Conservation (phyloP, 192 early-diverging fungal species). For the Backusella psychrophila region DNA sequence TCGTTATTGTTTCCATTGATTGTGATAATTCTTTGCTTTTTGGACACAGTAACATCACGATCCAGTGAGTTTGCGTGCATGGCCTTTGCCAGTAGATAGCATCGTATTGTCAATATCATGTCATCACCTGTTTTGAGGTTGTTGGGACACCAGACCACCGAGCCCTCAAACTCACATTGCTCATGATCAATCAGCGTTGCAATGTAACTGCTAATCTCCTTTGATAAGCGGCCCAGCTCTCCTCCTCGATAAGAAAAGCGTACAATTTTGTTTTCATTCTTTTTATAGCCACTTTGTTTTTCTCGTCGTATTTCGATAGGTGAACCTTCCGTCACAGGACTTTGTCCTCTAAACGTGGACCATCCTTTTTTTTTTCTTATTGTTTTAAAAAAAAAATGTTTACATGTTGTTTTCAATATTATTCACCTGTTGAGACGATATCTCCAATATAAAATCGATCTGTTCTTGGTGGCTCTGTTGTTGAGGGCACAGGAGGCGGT, state of each 20-base stretch:
- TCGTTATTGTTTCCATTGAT: background rate
- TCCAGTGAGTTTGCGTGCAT: background rate
- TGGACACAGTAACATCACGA: background rate
- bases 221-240: slow-evolving; percentile 47
- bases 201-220: slow-evolving; percentile 40
- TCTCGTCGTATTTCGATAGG: slow-evolving; percentile 36
- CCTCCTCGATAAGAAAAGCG: slow-evolving; percentile 37
- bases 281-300: slow-evolving; percentile 10
- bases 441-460: slow-evolving; percentile 26
- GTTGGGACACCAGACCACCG: slow-evolving; percentile 32
- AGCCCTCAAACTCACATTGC: slow-evolving; percentile 45
- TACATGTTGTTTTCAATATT: background rate
- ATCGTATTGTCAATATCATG: slow-evolving; percentile 40
- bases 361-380: slow-evolving; percentile 38
- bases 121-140: slow-evolving; percentile 40
- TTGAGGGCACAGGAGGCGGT: background rate
- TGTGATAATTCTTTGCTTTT: background rate
- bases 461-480: background rate
- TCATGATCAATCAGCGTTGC: slow-evolving; percentile 47
- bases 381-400: slow-evolving; percentile 19
- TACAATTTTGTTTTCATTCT: slow-evolving; percentile 47
- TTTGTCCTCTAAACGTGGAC: slow-evolving; percentile 39
- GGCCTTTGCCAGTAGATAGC: slow-evolving; percentile 36
- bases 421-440: slow-evolving; percentile 10
- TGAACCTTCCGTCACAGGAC: slow-evolving; percentile 38